A percentile compares a stretch with the other conserved stretches of the same genome.
These are phyloP conservation scores for Fusarium agapanthi DNA, from an alignment of 2,329 filamentous ascomycete genomes.

Conservation along the genomic window DNA sequence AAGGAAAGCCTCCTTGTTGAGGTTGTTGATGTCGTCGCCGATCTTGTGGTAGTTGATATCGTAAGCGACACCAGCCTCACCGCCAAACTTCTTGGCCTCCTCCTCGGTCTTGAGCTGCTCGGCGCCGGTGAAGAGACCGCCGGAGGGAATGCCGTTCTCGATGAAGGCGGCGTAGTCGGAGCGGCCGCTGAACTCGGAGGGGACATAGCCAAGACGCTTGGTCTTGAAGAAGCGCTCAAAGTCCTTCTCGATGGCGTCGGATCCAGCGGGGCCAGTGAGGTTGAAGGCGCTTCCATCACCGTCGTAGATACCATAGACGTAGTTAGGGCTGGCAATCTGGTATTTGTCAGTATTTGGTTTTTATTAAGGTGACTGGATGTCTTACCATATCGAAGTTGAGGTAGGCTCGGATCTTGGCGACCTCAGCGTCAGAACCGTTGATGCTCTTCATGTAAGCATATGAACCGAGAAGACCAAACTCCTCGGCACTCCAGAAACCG, in stretches of 20 bases:
- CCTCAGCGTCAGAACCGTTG: constrained; percentile 53
- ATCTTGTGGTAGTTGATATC: constrained; percentile 57
- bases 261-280: constrained; percentile 62
- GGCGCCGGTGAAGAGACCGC: constrained; percentile 75
- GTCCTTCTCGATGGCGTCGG: constrained; percentile 65
- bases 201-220: constrained; percentile 61
- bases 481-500: constrained; percentile 62
- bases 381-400: constrained; percentile 66
- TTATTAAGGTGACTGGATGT: rapidly evolving
- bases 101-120: constrained; percentile 69
- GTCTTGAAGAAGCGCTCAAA: constrained; percentile 64
- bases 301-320: constrained; percentile 64
- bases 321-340: constrained; percentile 59
- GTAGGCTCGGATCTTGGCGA: constrained; percentile 61
- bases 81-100: constrained; percentile 69
- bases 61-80: constrained; percentile 61
- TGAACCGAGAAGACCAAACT: constrained; percentile 59
- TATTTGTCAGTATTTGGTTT: background rate
- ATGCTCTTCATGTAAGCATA: constrained; percentile 57
- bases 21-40: constrained; percentile 53
- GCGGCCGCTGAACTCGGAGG: constrained; percentile 71
- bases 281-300: constrained; percentile 70
- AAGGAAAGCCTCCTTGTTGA: constrained; percentile 54
- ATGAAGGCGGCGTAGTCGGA: constrained; percentile 76
- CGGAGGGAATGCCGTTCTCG: constrained; percentile 70